Percentiles rank a stretch among this genome's conserved stretches.
Evolutionary conservation across 2,329 filamentous ascomycete genomes (phyloP).

Genomic region (Cercospora zeae-maydis): DNA sequence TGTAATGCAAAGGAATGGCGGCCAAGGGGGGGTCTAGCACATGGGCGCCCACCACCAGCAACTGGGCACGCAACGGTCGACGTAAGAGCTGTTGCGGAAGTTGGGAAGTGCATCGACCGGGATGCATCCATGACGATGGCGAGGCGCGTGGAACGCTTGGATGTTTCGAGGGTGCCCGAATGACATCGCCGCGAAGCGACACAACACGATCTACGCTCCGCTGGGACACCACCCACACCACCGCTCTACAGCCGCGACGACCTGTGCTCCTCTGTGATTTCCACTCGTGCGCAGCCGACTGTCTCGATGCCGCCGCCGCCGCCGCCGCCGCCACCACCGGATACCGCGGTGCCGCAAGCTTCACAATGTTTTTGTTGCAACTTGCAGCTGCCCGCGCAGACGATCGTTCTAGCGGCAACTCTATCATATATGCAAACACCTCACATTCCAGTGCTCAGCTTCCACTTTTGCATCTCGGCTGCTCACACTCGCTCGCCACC

Average conservation of each 20-base stretch:
- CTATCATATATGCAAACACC: background rate
- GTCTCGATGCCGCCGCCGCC: too few species aligned
- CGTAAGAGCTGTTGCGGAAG: background rate
- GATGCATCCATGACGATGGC: background rate
- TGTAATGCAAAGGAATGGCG: background rate
- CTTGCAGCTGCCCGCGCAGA: background rate
- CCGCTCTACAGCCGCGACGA: background rate
- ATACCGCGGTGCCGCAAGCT: background rate
- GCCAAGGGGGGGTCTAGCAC: background rate
- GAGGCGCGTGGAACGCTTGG: background rate
- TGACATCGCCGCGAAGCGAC: background rate
- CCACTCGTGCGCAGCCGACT: background rate
- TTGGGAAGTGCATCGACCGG: background rate
- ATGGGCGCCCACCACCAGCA: background rate
- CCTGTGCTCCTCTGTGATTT: background rate
- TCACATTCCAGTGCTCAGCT: conserved; percentile 1
- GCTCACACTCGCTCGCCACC: background rate
- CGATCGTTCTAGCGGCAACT: conserved; percentile 3
- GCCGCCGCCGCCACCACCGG: too few species aligned
- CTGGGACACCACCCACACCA: background rate
- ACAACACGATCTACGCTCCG: background rate
- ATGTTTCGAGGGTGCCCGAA: background rate
- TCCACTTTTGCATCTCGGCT: background rate
- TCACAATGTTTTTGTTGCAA: background rate
- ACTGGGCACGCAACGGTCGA: background rate